phyloP scores from a whole-genome alignment of 2,329 filamentous ascomycete genomes.

The Trichoderma gracile region DNA sequence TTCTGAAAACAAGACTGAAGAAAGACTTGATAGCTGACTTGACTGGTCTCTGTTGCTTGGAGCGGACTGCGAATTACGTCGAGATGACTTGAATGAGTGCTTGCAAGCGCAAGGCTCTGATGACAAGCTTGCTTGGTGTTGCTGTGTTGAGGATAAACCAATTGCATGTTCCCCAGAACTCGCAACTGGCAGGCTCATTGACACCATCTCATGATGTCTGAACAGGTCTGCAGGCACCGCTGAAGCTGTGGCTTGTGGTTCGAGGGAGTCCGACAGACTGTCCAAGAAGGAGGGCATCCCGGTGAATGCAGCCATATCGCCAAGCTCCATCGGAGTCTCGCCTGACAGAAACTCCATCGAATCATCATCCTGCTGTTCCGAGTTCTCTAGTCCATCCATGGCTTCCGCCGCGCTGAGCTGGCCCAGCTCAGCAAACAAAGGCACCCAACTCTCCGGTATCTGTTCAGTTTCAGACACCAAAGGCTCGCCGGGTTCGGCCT shows the following conservation, averaged over 20 bases:
- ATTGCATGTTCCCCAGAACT: background rate
- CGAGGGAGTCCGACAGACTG: background rate
- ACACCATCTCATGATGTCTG: background rate
- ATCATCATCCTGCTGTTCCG: background rate
- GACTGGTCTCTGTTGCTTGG: background rate
- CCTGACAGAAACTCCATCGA: constrained; percentile 7
- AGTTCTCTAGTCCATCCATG: background rate
- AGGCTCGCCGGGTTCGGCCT: background rate
- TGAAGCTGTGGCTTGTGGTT: background rate
- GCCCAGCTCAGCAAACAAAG: background rate
- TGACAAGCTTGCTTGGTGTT: background rate
- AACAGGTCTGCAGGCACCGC: background rate
- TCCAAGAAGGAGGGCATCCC: background rate
- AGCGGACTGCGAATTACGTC: background rate
- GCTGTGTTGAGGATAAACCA: background rate
- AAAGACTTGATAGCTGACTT: background rate
- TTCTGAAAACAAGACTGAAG: background rate
- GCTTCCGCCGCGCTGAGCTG: background rate
- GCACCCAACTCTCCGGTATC: background rate
- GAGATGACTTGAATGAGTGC: background rate
- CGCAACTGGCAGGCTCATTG: background rate
- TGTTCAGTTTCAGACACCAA: background rate
- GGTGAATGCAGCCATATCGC: background rate
- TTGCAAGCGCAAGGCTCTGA: background rate
- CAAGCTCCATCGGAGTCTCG: constrained; percentile 14